phyloP scores from a whole-genome alignment of 805 yeast species.

The Yarrowia phangngaensis region DNA sequence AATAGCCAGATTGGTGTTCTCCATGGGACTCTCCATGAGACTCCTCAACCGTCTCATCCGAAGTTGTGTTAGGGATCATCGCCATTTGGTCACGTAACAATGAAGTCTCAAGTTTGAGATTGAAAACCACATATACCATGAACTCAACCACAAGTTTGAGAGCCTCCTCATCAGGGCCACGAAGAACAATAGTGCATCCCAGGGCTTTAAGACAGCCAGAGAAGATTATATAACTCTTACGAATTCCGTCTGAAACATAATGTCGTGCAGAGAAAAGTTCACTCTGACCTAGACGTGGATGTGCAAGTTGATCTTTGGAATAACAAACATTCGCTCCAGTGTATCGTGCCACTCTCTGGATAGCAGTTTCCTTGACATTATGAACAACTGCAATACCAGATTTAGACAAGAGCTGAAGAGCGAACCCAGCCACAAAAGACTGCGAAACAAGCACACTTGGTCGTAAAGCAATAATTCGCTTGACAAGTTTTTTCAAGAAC shows the following conservation, averaged over 20 bases:
- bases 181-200: slow-evolving; percentile 81
- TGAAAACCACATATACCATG: slow-evolving; percentile 72
- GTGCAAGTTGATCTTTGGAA: slow-evolving; percentile 79
- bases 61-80: slow-evolving; percentile 36
- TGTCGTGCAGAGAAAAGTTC: slow-evolving; percentile 65
- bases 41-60: not conserved
- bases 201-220: slow-evolving; percentile 67
- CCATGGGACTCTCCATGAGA: not conserved
- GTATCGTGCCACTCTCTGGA: slow-evolving; percentile 70
- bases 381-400: slow-evolving; percentile 79
- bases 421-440: slow-evolving; percentile 77
- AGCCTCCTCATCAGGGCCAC: slow-evolving; percentile 67
- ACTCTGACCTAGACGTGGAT: slow-evolving; percentile 72
- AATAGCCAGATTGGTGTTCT: slow-evolving; percentile 28
- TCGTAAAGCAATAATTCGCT: slow-evolving; percentile 65
- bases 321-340: slow-evolving; percentile 81
- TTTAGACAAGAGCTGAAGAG: slow-evolving; percentile 63
- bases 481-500: slow-evolving; percentile 74
- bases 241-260: slow-evolving; percentile 50
- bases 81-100: slow-evolving; percentile 68
- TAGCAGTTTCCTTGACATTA: slow-evolving; percentile 74
- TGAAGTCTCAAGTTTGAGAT: slow-evolving; percentile 73
- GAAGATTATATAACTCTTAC: slow-evolving; percentile 70
- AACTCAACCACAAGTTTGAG: slow-evolving; percentile 78
- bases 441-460: slow-evolving; percentile 80